Evolutionary conservation across 371 early-diverging fungal genomes (phyloP).

Genomic region (Blastocladiella emersonii): DNA sequence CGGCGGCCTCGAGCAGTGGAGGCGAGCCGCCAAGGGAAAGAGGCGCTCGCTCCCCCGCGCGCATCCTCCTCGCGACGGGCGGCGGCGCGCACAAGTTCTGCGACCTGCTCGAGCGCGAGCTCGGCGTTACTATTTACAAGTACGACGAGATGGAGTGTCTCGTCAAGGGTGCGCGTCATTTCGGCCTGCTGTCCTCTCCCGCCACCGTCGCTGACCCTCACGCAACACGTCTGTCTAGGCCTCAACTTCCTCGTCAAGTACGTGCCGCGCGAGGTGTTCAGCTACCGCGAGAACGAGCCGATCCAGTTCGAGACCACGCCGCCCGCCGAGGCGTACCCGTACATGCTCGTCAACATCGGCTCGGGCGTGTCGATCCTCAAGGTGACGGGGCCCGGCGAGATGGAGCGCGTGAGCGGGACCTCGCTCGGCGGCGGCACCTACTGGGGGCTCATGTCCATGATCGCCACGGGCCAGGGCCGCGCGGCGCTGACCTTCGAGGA

Average conservation of each 20-base stretch:
- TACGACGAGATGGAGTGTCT: slow-evolving; percentile 7
- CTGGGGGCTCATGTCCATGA: slow-evolving; percentile 79
- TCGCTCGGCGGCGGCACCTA: slow-evolving; percentile 96
- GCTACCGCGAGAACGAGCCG: slow-evolving; percentile 60
- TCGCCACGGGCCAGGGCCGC: slow-evolving; percentile 35
- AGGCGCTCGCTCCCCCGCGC: too few species aligned
- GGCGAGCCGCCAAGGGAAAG: too few species aligned
- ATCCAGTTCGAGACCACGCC: slow-evolving; percentile 68
- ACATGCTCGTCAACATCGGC: slow-evolving; percentile 82
- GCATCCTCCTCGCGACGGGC: slow-evolving; percentile 6
- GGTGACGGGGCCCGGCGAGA: slow-evolving; percentile 64
- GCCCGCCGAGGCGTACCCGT: slow-evolving; percentile 51
- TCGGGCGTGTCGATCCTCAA: slow-evolving; percentile 80
- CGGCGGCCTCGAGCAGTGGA: too few species aligned
- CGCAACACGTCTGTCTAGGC: too few species aligned
- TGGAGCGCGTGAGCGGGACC: slow-evolving; percentile 80
- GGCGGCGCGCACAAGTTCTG: slow-evolving; percentile 9
- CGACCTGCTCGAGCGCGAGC: not conserved
- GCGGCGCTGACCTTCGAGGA: slow-evolving; percentile 62
- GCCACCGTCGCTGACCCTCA: too few species aligned
- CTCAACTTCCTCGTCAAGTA: slow-evolving; percentile 83
- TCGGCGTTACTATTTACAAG: not conserved
- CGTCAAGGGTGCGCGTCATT: not conserved
- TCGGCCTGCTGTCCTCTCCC: not conserved
- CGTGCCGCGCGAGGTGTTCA: slow-evolving; percentile 91